phyloP scores from a whole-genome alignment of 768 basidiomycete species.

The Amanita pseudoporphyria region DNA sequence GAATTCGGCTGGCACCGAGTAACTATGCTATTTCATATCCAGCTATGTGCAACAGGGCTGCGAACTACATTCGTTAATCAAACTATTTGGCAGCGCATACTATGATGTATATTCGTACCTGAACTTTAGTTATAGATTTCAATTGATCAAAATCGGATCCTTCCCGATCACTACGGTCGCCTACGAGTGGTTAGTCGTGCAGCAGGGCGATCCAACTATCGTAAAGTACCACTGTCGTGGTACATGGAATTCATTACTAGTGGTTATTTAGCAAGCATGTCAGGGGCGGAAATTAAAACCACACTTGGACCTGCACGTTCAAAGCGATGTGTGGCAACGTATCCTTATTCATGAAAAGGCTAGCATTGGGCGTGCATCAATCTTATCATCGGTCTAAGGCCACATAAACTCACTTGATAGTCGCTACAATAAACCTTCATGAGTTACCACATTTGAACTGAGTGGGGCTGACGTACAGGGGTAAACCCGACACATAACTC shows the following conservation, averaged over 20 bases:
- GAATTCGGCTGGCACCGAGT: not conserved
- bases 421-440: slow-evolving; percentile 81
- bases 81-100: not conserved
- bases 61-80: slow-evolving; percentile 37
- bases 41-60: slow-evolving; percentile 61
- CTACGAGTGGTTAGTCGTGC: slow-evolving; percentile 21
- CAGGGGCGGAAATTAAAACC: slow-evolving; percentile 13
- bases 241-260: slow-evolving; percentile 84
- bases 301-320: slow-evolving; percentile 72
- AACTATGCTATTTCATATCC: slow-evolving; percentile 34
- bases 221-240: slow-evolving; percentile 60
- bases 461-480: slow-evolving; percentile 26
- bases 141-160: slow-evolving; percentile 83
- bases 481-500: slow-evolving; percentile 66
- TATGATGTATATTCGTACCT: slow-evolving; percentile 33
- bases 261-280: not conserved
- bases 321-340: slow-evolving; percentile 80
- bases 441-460: not conserved
- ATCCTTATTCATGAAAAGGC: slow-evolving; percentile 79
- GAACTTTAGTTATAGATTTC: slow-evolving; percentile 78
- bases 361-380: slow-evolving; percentile 17
- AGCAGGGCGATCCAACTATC: not conserved
- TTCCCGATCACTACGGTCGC: slow-evolving; percentile 69
- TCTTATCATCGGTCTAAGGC: not conserved
- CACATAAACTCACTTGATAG: slow-evolving; percentile 47